Percentiles rank a stretch among this genome's conserved stretches.
Evolutionary conservation across 768 basidiomycete genomes (phyloP).

Genomic region (Asterophora lycoperdoides): DNA sequence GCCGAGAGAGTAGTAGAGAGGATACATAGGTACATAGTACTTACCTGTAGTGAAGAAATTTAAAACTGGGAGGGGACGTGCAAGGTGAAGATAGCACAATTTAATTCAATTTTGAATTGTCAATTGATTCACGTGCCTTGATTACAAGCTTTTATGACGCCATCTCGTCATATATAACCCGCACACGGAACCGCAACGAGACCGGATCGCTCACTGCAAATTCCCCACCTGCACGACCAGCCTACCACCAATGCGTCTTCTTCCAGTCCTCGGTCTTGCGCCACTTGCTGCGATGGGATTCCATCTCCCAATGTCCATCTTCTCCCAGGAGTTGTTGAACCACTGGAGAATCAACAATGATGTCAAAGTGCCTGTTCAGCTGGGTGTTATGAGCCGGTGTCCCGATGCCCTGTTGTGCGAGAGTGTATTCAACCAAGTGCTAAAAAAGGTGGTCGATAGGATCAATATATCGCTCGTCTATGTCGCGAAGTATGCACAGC

Average conservation of each 20-base stretch:
- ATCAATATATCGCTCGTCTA: slow-evolving; percentile 69
- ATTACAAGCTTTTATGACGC: slow-evolving; percentile 7
- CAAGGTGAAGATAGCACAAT: too few relatives aligned
- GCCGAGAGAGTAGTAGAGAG: too few relatives aligned
- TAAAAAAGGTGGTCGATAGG: slow-evolving; percentile 57
- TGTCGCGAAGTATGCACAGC: slow-evolving; percentile 55
- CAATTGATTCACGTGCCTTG: neutral
- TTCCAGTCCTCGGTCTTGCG: slow-evolving; percentile 4
- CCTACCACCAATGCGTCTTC: slow-evolving; percentile 9
- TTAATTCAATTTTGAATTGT: too few relatives aligned
- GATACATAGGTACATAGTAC: too few relatives aligned
- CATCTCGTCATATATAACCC: slow-evolving; percentile 2
- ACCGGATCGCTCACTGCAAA: neutral
- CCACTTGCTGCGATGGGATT: slow-evolving; percentile 2
- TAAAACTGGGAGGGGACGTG: too few relatives aligned
- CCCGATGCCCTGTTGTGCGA: slow-evolving; percentile 86
- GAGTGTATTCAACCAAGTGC: slow-evolving; percentile 65
- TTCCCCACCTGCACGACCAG: neutral
- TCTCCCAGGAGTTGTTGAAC: slow-evolving; percentile 4
- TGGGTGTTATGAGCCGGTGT: slow-evolving; percentile 56
- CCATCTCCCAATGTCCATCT: slow-evolving; percentile 2
- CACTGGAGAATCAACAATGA: slow-evolving; percentile 13
- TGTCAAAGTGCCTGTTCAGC: slow-evolving; percentile 43
- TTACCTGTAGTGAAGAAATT: too few relatives aligned
- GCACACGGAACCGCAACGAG: too few relatives aligned